These are phyloP conservation scores for Tolypocladium paradoxum DNA, from an alignment of 2,329 filamentous ascomycete species.

Conservation along the genomic window DNA sequence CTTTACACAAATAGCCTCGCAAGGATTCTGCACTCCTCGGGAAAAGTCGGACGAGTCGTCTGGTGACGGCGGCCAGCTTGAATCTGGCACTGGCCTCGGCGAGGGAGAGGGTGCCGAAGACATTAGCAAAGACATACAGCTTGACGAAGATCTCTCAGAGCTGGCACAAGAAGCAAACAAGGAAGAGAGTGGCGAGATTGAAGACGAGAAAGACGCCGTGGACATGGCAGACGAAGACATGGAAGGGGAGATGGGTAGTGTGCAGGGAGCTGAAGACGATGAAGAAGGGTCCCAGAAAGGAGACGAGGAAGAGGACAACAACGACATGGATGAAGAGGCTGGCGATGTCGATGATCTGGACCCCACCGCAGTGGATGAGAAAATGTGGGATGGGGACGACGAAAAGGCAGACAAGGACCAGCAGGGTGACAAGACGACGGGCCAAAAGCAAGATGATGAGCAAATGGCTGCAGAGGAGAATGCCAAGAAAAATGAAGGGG, in stretches of 20 bases:
- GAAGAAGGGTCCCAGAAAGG: constrained; percentile 50
- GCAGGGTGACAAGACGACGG: constrained; percentile 61
- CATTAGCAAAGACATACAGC: constrained; percentile 91
- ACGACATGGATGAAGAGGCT: constrained; percentile 81
- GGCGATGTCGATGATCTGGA: constrained; percentile 88
- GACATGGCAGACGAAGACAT: constrained; percentile 89
- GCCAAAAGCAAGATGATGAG: constrained; percentile 54
- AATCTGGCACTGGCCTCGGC: constrained; percentile 85
- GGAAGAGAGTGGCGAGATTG: constrained; percentile 54
- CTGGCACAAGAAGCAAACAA: constrained; percentile 75
- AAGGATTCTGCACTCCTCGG: constrained; percentile 85
- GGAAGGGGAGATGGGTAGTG: constrained; percentile 67
- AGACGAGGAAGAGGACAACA: constrained; percentile 52
- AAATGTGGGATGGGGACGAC: constrained; percentile 92
- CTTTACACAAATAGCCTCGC: constrained; percentile 67
- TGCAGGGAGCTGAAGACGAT: constrained; percentile 51
- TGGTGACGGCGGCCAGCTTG: constrained; percentile 66
- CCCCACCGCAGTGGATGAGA: constrained; percentile 85
- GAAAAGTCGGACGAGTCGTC: constrained; percentile 66
- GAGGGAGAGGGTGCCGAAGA: constrained; percentile 94
- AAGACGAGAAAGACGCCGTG: constrained; percentile 76
- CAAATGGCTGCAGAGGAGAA: constrained; percentile 50
- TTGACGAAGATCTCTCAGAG: constrained; percentile 87
- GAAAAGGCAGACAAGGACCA: constrained; percentile 77
- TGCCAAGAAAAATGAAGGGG: constrained; percentile 33